Evolutionary conservation across 495 filamentous ascomycete genomes (phyloP).

Genomic region (Neurospora sp.): DNA sequence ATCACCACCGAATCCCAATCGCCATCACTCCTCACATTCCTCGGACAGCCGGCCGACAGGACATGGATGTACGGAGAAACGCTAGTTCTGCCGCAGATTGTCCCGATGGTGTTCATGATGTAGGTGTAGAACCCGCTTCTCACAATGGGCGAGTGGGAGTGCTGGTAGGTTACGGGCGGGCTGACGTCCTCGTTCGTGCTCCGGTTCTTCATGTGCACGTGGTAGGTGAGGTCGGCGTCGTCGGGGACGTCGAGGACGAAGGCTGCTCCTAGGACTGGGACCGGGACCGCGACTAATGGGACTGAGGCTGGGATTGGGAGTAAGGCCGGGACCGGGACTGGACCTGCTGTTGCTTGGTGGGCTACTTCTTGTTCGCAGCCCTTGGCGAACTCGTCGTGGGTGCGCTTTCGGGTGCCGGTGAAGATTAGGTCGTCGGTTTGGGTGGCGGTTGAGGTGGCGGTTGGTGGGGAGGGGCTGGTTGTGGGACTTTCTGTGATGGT

Average conservation of each 20-base stretch:
- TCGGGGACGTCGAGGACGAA: not conserved
- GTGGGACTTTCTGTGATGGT: not conserved
- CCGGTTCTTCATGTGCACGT: slow-evolving; percentile 1
- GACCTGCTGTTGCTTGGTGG: not conserved
- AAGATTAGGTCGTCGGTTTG: not conserved
- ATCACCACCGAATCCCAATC: not conserved
- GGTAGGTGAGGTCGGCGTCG: slow-evolving; percentile 1
- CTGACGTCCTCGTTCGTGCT: not conserved
- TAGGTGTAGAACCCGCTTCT: not conserved
- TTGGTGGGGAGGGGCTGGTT: not conserved
- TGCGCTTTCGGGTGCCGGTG: not conserved
- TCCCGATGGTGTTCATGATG: not conserved
- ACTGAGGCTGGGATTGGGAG: not conserved
- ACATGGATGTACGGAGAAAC: not conserved
- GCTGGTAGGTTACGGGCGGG: not conserved
- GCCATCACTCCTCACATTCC: not conserved
- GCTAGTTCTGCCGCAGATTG: not conserved
- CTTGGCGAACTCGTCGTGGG: not conserved
- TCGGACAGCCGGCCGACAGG: not conserved
- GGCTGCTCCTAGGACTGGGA: not conserved
- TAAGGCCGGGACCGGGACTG: not conserved
- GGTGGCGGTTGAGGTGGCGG: not conserved
- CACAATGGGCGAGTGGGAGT: not conserved
- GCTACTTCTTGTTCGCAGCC: not conserved
- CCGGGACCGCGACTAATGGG: not conserved